These are phyloP conservation scores for Calonectria crousiana DNA, from an alignment of 2,329 filamentous ascomycete species.

Conservation along the genomic window DNA sequence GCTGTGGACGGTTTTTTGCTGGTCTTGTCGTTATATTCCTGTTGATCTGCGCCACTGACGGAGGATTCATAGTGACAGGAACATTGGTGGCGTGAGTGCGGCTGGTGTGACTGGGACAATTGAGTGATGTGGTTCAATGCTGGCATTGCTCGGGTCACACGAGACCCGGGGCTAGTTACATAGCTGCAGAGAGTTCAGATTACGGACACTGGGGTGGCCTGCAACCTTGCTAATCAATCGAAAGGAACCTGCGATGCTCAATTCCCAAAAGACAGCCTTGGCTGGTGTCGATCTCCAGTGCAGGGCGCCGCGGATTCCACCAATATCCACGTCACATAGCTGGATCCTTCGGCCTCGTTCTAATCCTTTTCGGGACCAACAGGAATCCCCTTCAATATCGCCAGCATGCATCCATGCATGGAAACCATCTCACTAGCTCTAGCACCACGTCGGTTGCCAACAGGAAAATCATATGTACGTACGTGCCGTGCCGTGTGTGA, in stretches of 20 bases:
- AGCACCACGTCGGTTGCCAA: not conserved
- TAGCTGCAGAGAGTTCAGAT: not conserved
- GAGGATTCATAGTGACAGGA: not conserved
- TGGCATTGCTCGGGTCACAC: not conserved
- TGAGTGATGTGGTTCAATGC: not conserved
- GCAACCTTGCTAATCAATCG: not conserved
- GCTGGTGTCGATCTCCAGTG: conserved; percentile 18
- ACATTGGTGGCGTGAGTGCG: not conserved
- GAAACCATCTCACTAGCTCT: not conserved
- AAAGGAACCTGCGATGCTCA: not conserved
- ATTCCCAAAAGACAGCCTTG: not conserved
- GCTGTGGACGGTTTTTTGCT: not conserved
- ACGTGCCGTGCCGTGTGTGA: conserved; percentile 3
- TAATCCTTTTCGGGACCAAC: not conserved
- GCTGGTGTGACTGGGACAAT: not conserved
- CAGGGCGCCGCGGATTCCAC: conserved; percentile 18
- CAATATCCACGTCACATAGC: conserved; percentile 1
- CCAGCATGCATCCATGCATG: not conserved
- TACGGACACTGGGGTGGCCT: not conserved
- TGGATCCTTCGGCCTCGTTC: conserved; percentile 25
- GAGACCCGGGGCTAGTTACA: not conserved
- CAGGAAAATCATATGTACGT: not conserved
- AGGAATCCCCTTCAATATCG: conserved; percentile 10
- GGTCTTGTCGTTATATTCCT: not conserved
- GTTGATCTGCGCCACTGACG: not conserved